Evolutionary conservation across 805 yeast species (phyloP), one percentile per base, ranked within the genome.

Genomic region (Zygosaccharomyces pseudorouxii): DNA sequence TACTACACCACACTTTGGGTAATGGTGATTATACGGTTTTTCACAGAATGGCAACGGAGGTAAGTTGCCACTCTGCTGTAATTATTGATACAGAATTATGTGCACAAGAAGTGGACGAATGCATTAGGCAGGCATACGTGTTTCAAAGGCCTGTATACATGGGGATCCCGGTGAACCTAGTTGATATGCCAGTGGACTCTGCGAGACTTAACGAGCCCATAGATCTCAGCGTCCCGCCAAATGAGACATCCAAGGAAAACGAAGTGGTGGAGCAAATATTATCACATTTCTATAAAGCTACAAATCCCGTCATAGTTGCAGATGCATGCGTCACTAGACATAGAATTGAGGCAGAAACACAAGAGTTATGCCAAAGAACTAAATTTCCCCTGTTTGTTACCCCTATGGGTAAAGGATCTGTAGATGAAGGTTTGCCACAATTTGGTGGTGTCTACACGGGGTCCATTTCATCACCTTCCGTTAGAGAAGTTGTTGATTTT

Each of bases 91-190:
- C 74, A 30, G 72, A 80, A 42, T 69, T 82, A 20, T 79, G 84
- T 51, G 74, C 78, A 14, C 71, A 76, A 45, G 84, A 79, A 55
- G 68, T 74, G 38, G 65, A 84, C 27, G 45, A 50, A 14, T 66
- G 62, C 6, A 63, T 66, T n/a, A 79, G 78, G 1, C 71, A 82
- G 29, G 68, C 70, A 23, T 62, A 75, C 49, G 66, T 62, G 16
- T 71, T 76, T 33, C 82, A 81, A 49, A 75, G 80, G 55, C 95
- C 95, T 0, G 93, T 89, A 3, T 86, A 82, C 59, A 62, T 86
- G 47, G 84, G 77, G 55, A 61, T 87, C 35, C 93, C 95, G 3
- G 69, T 76, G 33, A 86, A 86, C 59, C 60, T 82, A 55, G 77
- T 76, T 4, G 75, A 77, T 45, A 52, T 59, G 12, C 44, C 58